These are phyloP conservation scores for Juncus effusus DNA, from an alignment of 176 grass and related monocot species.

Conservation along the genomic window DNA sequence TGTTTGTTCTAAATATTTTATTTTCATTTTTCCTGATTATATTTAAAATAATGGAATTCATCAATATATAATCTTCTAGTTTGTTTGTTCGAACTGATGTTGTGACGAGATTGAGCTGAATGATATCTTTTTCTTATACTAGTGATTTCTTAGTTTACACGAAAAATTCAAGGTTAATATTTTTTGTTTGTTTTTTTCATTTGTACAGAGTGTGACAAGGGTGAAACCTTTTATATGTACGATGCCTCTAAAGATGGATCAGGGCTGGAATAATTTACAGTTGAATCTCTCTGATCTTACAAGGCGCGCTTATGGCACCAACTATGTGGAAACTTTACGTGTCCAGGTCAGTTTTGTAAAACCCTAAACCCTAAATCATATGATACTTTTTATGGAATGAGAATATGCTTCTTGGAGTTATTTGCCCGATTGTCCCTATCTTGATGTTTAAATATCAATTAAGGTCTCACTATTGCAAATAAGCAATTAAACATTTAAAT, in stretches of 20 bases:
- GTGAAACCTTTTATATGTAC: constrained; percentile 94
- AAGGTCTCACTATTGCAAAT: no score
- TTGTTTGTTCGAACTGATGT: background rate
- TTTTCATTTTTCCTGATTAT: no score
- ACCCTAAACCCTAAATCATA: no score
- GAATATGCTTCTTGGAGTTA: no score
- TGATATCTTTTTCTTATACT: background rate
- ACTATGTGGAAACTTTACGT: constrained; percentile 79
- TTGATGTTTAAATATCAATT: no score
- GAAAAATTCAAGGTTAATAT: background rate
- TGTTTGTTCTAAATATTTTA: no score
- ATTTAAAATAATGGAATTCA: no score
- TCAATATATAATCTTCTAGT: background rate
- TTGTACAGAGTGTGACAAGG: constrained; percentile 61
- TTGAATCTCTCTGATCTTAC: constrained; percentile 79
- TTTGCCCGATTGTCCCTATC: no score
- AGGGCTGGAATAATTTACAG: constrained; percentile 93
- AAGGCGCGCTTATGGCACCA: constrained; percentile 77
- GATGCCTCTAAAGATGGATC: constrained; percentile 74
- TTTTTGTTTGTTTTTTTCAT: background rate
- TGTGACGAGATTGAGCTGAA: background rate
- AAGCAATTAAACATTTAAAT: no score
- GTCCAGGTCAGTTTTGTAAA: constrained; percentile 45
- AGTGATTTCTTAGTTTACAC: background rate
- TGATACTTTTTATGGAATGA: no score